Conservation (phyloP, 805 yeast species). For the Wickerhamomyces tratensis region DNA sequence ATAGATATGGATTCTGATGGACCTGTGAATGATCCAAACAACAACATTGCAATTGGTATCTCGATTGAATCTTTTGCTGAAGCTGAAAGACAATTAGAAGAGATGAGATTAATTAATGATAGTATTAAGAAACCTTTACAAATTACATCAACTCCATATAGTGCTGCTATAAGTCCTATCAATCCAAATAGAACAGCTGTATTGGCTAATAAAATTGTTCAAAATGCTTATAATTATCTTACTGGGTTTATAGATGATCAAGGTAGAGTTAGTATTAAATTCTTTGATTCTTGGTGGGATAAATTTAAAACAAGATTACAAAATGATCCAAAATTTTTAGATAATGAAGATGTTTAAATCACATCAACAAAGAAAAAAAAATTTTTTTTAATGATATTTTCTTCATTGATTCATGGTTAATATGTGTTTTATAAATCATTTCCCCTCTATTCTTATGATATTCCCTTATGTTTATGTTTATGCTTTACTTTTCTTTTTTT, state of each 20-base stretch:
- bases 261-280: constrained; percentile 80
- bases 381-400: neutral
- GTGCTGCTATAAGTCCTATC: constrained; percentile 21
- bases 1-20: constrained; percentile 45
- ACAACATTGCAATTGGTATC: constrained; percentile 59
- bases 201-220: constrained; percentile 80
- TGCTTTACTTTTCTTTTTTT: no score
- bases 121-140: constrained; percentile 8
- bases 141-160: constrained; percentile 13
- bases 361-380: no score
- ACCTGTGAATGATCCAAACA: constrained; percentile 17
- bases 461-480: no score
- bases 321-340: constrained; percentile 77
- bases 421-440: no score
- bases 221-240: constrained; percentile 84
- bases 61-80: constrained; percentile 72
- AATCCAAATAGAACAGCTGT: constrained; percentile 39
- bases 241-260: constrained; percentile 76
- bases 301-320: constrained; percentile 69
- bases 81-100: constrained; percentile 50
- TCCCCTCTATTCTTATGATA: no score
- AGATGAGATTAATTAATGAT: constrained; percentile 24
- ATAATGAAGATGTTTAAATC: constrained; percentile 17
- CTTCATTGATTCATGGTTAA: no score
- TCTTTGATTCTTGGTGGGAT: constrained; percentile 93